A percentile compares a stretch with the other conserved stretches of the same genome.
Evolutionary conservation across 169 alveolate genomes (phyloP).

Genomic region (Babesia bovis): DNA sequence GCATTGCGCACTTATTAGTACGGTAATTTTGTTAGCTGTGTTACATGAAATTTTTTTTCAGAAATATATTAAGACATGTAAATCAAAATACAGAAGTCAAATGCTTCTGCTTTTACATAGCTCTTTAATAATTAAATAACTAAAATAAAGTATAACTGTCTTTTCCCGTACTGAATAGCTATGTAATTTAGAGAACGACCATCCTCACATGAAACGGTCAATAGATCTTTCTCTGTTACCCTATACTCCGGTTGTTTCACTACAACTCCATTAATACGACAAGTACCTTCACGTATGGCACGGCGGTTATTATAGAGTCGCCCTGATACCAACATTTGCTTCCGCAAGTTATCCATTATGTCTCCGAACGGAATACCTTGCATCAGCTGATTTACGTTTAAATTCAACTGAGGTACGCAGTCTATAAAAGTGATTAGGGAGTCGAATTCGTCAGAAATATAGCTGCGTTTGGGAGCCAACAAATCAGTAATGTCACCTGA

Average conservation of each 20-base stretch:
- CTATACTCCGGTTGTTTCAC: conserved; percentile 7
- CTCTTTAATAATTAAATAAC: conserved; percentile 1
- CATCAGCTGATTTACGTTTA: conserved; percentile 12
- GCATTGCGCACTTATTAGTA: conserved; percentile 9
- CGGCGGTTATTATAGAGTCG: conserved; percentile 45
- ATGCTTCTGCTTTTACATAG: conserved; percentile 41
- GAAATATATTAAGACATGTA: conserved; percentile 41
- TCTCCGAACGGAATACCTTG: conserved; percentile 35
- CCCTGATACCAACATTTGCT: conserved; percentile 35
- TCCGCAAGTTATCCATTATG: conserved; percentile 46
- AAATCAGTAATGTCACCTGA: conserved; percentile 1
- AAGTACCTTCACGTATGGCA: conserved; percentile 57
- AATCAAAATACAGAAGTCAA: not conserved
- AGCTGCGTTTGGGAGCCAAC: not conserved
- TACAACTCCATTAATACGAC: conserved; percentile 50
- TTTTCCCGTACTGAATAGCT: conserved; percentile 48
- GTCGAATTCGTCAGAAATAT: conserved; percentile 21
- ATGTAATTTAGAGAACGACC: conserved; percentile 27
- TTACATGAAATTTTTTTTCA: not conserved
- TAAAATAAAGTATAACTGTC: conserved; percentile 38
- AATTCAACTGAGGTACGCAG: conserved; percentile 24
- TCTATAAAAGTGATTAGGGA: conserved; percentile 15
- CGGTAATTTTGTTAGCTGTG: not conserved
- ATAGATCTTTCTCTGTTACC: conserved; percentile 35
- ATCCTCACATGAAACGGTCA: conserved; percentile 8